Base-by-base conservation (phyloP, 2,329 filamentous ascomycete species). In the Alternaria solani region DNA sequence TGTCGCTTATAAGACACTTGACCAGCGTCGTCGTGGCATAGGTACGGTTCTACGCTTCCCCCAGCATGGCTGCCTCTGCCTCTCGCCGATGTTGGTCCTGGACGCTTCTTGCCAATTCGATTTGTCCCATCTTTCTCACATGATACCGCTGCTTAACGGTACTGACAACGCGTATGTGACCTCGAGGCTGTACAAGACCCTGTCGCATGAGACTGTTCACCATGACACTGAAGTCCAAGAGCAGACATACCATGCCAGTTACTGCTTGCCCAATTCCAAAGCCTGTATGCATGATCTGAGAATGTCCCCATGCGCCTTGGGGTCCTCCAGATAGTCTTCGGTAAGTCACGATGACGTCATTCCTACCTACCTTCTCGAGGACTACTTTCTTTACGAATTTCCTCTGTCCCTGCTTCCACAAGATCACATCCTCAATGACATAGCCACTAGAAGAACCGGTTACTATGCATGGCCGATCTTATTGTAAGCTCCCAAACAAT, bases 351-450 rank as follows among this genome's bases (percentile, higher is more conserved):
- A 64, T 34, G 53, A 66, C 30, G 38, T 44, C n/a, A 54, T 66
- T 9, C 28, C 62, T 41, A 38, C 46, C 12, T 16, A 36, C 28
- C 62, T 62, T n/a, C 42, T 66, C n/a, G 41, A 62, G 26, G 12
- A 14, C 3, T 66, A 64, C 18, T 62, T 66, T 20, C 26, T 57
- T 5, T 56, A 59, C 26, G 59, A 64, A 34, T 64, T 47, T 25
- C 55, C 54, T 46, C 12, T 62, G 32, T 28, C 36, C 53, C 5
- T 57, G 47, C 30, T 62, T 66, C 34, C 63, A 66, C 18, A 62
- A 39, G 62, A 66, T 20, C 18, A 51, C n/a, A 61, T 66, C 28
- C 53, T 66, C 14, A 56, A 57, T 5, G 64, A 64, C 32, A 55
- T 66, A 47, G 23, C 51, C 12, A n/a, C 58, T 20, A 53, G 38